Percentiles rank a stretch among this genome's conserved stretches.
Evolutionary conservation across 2,329 filamentous ascomycete species (phyloP).

Genomic region (Chlorencoelia australis): DNA sequence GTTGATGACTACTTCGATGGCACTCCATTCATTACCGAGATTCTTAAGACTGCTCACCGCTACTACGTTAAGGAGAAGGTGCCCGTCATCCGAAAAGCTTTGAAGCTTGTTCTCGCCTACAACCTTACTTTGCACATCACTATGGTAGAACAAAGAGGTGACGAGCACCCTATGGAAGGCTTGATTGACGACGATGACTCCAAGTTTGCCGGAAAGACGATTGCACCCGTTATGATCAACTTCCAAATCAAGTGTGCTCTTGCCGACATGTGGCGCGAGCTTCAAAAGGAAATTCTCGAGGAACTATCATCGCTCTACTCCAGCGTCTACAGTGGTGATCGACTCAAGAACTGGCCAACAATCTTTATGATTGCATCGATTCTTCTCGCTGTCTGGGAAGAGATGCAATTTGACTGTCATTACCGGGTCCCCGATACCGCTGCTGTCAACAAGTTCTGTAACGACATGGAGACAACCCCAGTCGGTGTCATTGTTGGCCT

Average conservation of each 20-base stretch:
- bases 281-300: slow-evolving; percentile 92
- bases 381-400: slow-evolving; percentile 88
- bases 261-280: slow-evolving; percentile 95
- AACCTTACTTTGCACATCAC: slow-evolving; percentile 92
- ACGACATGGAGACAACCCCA: slow-evolving; percentile 91
- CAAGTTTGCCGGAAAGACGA: slow-evolving; percentile 80
- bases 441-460: slow-evolving; percentile 88
- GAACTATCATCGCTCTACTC: slow-evolving; percentile 89
- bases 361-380: slow-evolving; percentile 97
- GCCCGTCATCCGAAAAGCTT: slow-evolving; percentile 83
- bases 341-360: slow-evolving; percentile 97
- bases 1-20: slow-evolving; percentile 95
- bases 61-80: slow-evolving; percentile 84
- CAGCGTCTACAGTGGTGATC: slow-evolving; percentile 95
- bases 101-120: slow-evolving; percentile 92
- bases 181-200: slow-evolving; percentile 79
- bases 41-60: slow-evolving; percentile 90
- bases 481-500: slow-evolving; percentile 94
- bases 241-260: slow-evolving; percentile 98
- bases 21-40: slow-evolving; percentile 88
- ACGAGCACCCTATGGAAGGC: slow-evolving; percentile 67
- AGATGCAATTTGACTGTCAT: slow-evolving; percentile 98
- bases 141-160: slow-evolving; percentile 80
- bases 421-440: slow-evolving; percentile 80
- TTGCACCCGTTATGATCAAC: slow-evolving; percentile 98